Conservation (phyloP, 805 yeast genomes). For the Nakazawaea wyomingensis region DNA sequence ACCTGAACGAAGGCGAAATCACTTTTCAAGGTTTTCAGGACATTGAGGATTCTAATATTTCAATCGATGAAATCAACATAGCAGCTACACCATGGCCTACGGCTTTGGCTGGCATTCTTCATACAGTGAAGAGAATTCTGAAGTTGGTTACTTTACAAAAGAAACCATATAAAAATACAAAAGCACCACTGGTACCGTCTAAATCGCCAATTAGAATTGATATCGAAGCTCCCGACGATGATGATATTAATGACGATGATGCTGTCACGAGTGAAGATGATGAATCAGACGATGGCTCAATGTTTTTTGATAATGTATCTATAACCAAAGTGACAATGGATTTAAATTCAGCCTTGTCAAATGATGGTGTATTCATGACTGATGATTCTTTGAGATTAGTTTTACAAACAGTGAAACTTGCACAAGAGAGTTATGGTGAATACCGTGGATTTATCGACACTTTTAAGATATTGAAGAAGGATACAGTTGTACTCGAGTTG, state of each 20-base stretch:
- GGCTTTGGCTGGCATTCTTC: conserved; percentile 30
- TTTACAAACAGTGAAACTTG: conserved; percentile 30
- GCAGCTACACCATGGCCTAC: conserved; percentile 41
- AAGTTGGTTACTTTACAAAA: conserved; percentile 30
- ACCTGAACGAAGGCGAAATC: conserved; percentile 32
- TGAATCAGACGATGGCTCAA: conserved; percentile 1
- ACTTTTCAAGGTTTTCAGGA: conserved; percentile 43
- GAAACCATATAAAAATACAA: conserved; percentile 15
- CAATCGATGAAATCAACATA: conserved; percentile 34
- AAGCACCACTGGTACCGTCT: neutral
- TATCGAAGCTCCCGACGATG: conserved; percentile 1
- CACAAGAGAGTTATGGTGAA: conserved; percentile 36
- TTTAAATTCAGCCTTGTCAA: conserved; percentile 40
- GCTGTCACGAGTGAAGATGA: neutral
- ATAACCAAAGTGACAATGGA: conserved; percentile 35
- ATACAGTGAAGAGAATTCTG: conserved; percentile 31
- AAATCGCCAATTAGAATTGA: conserved; percentile 5
- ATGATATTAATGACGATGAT: neutral
- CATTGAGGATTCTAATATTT: conserved; percentile 31
- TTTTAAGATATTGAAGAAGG: conserved; percentile 23
- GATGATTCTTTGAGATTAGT: conserved; percentile 24
- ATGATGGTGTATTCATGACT: conserved; percentile 37
- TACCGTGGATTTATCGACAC: conserved; percentile 44
- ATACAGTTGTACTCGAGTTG: conserved; percentile 24
- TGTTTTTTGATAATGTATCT: conserved; percentile 33